Percentiles rank a stretch among this genome's conserved stretches.
phyloP scores from a whole-genome alignment of 495 filamentous ascomycete species.

The Jackrogersella multiformis region DNA sequence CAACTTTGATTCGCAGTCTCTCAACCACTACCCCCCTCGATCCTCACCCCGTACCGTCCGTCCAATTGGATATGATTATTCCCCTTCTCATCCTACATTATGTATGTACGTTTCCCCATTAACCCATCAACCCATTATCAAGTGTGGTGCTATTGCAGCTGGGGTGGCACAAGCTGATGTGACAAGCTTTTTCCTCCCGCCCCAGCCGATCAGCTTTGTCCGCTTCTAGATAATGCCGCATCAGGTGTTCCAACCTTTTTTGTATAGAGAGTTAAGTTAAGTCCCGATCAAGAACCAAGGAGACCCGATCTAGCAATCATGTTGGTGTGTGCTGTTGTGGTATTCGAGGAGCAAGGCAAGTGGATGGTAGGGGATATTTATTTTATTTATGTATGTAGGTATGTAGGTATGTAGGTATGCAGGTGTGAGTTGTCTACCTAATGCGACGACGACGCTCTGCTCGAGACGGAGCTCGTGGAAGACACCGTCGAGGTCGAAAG shows the following conservation, averaged over 20 bases:
- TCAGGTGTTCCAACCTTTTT: conserved; percentile 24
- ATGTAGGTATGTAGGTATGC: too few species aligned
- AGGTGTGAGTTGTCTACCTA: too few species aligned
- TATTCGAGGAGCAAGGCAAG: background rate
- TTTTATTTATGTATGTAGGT: background rate
- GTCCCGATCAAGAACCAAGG: background rate
- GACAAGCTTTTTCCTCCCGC: conserved; percentile 31
- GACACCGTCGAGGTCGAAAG: conserved; percentile 43
- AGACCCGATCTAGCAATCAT: conserved; percentile 1
- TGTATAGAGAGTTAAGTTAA: too few species aligned
- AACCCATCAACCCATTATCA: background rate
- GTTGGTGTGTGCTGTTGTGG: background rate
- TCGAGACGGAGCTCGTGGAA: conserved; percentile 29
- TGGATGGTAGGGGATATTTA: background rate
- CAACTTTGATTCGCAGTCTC: conserved; percentile 19
- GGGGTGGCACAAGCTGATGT: conserved; percentile 30
- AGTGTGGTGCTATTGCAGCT: conserved; percentile 13
- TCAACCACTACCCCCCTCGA: conserved; percentile 2
- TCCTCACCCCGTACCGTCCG: background rate
- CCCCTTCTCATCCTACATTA: conserved; percentile 19
- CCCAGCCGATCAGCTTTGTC: conserved; percentile 27
- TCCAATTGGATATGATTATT: conserved; percentile 33
- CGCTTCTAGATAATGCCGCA: conserved; percentile 34
- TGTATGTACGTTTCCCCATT: background rate
- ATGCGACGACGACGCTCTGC: conserved; percentile 40